Evolutionary conservation across 768 basidiomycete species (phyloP).

Genomic region (Cystofilobasidium bisporidii): DNA sequence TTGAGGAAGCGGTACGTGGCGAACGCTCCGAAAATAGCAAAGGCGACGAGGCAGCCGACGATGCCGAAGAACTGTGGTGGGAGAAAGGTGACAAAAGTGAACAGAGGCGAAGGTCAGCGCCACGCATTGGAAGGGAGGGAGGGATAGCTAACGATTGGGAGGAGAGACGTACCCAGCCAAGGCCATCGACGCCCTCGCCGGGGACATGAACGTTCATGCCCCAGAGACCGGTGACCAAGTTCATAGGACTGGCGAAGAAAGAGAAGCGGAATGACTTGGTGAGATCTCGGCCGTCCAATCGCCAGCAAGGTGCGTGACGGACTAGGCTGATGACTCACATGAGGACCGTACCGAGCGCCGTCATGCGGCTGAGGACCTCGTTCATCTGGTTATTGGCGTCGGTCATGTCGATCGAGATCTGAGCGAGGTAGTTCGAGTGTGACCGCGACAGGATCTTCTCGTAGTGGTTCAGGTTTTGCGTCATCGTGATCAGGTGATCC

Average conservation of each 20-base stretch:
- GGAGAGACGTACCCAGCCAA: constrained; percentile 33
- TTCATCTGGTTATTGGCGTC: constrained; percentile 97
- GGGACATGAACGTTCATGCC: constrained; percentile 70
- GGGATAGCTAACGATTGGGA: constrained; percentile 4
- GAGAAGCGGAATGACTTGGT: background rate
- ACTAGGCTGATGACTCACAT: constrained; percentile 49
- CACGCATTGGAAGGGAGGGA: constrained; percentile 34
- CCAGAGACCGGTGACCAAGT: constrained; percentile 92
- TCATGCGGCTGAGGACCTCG: constrained; percentile 66
- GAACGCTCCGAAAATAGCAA: constrained; percentile 60
- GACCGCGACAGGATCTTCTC: constrained; percentile 98
- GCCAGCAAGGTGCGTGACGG: background rate
- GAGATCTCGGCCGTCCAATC: background rate
- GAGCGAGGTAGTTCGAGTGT: constrained; percentile 97
- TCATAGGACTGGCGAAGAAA: constrained; percentile 42
- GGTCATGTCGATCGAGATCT: constrained; percentile 99
- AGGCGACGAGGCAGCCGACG: constrained; percentile 64
- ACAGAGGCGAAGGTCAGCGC: constrained; percentile 48
- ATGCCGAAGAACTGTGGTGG: constrained; percentile 73
- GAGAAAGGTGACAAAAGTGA: too few relatives aligned
- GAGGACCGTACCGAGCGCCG: constrained; percentile 75
- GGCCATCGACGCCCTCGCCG: constrained; percentile 52
- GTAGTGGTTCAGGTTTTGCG: constrained; percentile 90
- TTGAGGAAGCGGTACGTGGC: constrained; percentile 27
- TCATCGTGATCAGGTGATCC: constrained; percentile 99